Evolutionary conservation across 176 grass and related monocot genomes (phyloP).

Genomic region (Olyra latifolia): DNA sequence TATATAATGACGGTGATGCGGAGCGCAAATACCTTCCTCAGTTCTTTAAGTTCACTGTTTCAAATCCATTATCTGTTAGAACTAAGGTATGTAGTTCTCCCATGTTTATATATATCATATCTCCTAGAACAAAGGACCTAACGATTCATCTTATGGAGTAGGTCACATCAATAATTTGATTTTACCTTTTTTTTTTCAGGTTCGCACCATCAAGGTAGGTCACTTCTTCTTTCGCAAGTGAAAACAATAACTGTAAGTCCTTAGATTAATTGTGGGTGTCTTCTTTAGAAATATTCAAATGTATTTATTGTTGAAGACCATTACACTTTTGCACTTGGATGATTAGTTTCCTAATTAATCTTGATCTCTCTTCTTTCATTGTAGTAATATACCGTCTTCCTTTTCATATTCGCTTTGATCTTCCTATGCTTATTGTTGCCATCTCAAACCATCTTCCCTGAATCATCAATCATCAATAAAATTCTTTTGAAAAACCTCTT

Average conservation of each 20-base stretch:
- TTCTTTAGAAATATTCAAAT: constrained; percentile 21
- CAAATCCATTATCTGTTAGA: constrained; percentile 95
- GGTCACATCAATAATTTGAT: constrained; percentile 26
- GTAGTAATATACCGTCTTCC: background rate
- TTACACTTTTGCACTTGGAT: constrained; percentile 21
- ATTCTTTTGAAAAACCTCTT: constrained; percentile 8
- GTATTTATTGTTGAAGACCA: constrained; percentile 5
- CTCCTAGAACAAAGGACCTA: constrained; percentile 12
- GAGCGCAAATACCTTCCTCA: constrained; percentile 99
- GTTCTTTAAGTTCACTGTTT: constrained; percentile 96
- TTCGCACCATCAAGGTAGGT: constrained; percentile 97
- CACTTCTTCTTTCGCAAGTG: constrained; percentile 40
- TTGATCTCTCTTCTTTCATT: constrained; percentile 7
- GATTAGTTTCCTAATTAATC: constrained; percentile 1
- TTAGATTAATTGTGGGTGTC: constrained; percentile 24
- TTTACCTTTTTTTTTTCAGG: constrained; percentile 50
- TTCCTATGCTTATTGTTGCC: background rate
- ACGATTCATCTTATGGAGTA: constrained; percentile 8
- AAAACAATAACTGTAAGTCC: constrained; percentile 52
- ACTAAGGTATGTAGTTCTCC: constrained; percentile 74
- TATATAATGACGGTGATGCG: constrained; percentile 89
- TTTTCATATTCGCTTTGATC: background rate
- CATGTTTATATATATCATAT: constrained; percentile 6
- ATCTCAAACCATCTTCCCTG: background rate
- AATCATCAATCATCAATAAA: constrained; percentile 24